Percentiles rank a stretch among this genome's conserved stretches.
These are phyloP conservation scores for Plasmodium sp. DNA, from an alignment of 169 alveolate species.

Conservation along the genomic window DNA sequence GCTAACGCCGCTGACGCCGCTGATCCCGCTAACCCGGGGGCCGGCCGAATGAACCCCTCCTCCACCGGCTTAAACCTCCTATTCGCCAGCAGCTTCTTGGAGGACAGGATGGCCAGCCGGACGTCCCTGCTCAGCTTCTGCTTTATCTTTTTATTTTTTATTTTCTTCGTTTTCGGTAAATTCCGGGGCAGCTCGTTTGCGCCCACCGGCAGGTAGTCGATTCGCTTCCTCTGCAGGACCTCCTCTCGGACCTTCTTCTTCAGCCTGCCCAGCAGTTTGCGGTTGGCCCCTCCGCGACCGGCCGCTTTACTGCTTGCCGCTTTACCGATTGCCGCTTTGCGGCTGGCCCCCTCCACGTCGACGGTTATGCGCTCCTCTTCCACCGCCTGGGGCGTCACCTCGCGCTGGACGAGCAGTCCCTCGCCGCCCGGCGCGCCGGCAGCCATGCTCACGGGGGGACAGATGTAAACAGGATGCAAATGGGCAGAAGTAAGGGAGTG, in stretches of 20 bases:
- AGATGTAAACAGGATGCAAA: no score
- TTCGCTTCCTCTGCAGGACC: neutral
- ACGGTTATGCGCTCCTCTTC: neutral
- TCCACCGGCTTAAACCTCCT: neutral
- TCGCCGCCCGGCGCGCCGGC: neutral
- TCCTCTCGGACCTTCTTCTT: neutral
- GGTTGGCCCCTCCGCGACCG: no score
- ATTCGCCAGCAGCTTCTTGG: slow-evolving; percentile 28
- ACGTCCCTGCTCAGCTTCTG: slow-evolving; percentile 27
- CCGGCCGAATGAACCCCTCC: slow-evolving; percentile 32
- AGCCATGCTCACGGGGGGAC: no score
- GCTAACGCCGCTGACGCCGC: no score
- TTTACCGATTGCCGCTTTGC: neutral
- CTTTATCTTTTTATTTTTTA: slow-evolving; percentile 45
- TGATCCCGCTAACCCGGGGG: no score
- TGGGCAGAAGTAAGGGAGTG: neutral
- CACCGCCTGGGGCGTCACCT: slow-evolving; percentile 14
- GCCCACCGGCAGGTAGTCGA: neutral
- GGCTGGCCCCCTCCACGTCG: neutral
- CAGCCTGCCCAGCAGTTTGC: neutral
- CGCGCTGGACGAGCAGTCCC: neutral
- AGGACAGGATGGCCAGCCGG: slow-evolving; percentile 33
- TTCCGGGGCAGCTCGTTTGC: neutral
- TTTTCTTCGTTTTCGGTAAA: slow-evolving; percentile 56
- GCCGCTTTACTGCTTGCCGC: no score